These are phyloP conservation scores for Dendrobium catenatum DNA, from an alignment of 106 monocot genomes.

Conservation along the genomic window DNA sequence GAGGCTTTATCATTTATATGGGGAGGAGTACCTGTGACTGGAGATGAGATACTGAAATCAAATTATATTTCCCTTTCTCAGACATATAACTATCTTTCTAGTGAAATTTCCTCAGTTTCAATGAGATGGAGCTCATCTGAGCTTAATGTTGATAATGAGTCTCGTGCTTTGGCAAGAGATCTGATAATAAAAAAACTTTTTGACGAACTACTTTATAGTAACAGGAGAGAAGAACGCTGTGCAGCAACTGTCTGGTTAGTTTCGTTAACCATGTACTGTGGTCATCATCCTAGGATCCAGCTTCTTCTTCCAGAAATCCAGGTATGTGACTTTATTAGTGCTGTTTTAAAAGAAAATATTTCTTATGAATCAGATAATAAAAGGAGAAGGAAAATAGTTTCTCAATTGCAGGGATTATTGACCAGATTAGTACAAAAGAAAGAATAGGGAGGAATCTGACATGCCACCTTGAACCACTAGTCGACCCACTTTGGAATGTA, in stretches of 20 bases:
- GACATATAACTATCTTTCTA: conserved; percentile 62
- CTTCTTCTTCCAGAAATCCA: conserved; percentile 96
- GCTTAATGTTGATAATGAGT: conserved; percentile 34
- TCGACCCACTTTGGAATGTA: neutral
- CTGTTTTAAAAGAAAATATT: neutral
- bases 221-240: conserved; percentile 92
- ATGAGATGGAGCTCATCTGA: conserved; percentile 11
- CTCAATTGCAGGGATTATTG: neutral
- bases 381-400: neutral
- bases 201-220: conserved; percentile 82
- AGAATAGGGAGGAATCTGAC: neutral
- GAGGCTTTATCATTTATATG: conserved; percentile 98
- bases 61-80: conserved; percentile 86
- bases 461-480: neutral
- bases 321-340: conserved; percentile 23
- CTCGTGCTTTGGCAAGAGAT: conserved; percentile 47
- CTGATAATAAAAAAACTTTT: conserved; percentile 69
- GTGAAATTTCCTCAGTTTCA: conserved; percentile 32
- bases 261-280: conserved; percentile 92
- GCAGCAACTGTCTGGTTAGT: conserved; percentile 91
- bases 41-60: conserved; percentile 76
- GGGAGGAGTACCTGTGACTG: conserved; percentile 83
- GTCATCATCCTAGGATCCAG: conserved; percentile 77
- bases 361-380: neutral
- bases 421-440: neutral